Percentiles rank a stretch among this genome's conserved stretches.
Evolutionary conservation across 1,139 yeast genomes (phyloP).

Genomic region (Geotrichum citri-aurantii): DNA sequence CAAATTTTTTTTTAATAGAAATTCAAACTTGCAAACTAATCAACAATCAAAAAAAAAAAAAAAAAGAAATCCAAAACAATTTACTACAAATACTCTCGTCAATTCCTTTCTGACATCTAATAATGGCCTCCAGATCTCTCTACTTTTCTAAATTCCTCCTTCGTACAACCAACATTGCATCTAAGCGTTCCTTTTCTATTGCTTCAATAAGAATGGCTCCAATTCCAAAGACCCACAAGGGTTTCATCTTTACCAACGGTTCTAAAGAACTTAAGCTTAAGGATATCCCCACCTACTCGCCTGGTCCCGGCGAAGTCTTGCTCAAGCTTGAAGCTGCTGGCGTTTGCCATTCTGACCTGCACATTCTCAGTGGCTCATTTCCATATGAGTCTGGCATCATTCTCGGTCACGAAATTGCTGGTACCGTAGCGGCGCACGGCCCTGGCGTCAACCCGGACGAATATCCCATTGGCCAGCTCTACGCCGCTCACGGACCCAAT

Average conservation of each 20-base stretch:
- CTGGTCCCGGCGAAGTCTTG: conserved; percentile 39
- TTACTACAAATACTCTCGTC: background rate
- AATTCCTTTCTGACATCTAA: background rate
- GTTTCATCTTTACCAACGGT: conserved; percentile 6
- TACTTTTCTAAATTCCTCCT: background rate
- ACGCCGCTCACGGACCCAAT: conserved; percentile 38
- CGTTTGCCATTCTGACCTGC: conserved; percentile 49
- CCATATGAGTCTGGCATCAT: conserved; percentile 36
- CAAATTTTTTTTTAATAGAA: too few species aligned
- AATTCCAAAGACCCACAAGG: conserved; percentile 16
- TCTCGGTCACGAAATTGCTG: conserved; percentile 58
- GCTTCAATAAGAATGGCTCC: background rate
- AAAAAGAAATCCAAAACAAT: too few species aligned
- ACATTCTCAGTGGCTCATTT: conserved; percentile 37
- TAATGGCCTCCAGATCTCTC: background rate
- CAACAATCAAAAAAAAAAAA: too few species aligned
- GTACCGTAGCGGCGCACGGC: conserved; percentile 44
- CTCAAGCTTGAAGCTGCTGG: conserved; percentile 51
- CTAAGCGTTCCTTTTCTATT: background rate
- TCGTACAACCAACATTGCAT: background rate
- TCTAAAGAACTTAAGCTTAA: conserved; percentile 2
- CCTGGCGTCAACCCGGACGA: conserved; percentile 30
- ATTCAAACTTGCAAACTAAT: too few species aligned
- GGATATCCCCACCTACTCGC: conserved; percentile 38
- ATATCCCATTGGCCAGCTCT: conserved; percentile 39